phyloP scores from a whole-genome alignment of 1,284 basidiomycete genomes.

The Rhodotorula sp. region DNA sequence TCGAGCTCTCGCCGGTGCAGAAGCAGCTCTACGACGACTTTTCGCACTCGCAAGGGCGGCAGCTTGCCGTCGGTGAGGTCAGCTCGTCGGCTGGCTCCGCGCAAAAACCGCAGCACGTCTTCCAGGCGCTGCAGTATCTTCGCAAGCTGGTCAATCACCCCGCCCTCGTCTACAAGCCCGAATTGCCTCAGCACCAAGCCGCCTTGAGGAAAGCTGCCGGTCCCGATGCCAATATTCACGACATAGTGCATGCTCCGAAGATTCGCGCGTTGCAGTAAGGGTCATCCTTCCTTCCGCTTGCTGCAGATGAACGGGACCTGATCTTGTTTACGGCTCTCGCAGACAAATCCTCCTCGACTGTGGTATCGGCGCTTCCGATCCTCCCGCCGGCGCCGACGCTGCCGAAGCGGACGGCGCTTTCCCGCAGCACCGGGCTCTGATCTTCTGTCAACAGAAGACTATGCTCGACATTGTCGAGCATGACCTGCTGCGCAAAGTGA shows the following conservation, averaged over 20 bases:
- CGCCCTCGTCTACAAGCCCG: slow-evolving; percentile 74
- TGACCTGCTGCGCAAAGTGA: slow-evolving; percentile 83
- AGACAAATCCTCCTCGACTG: slow-evolving; percentile 93
- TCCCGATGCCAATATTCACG: slow-evolving; percentile 55
- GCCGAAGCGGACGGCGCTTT: slow-evolving; percentile 52
- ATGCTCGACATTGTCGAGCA: slow-evolving; percentile 98
- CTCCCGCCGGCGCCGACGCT: slow-evolving; percentile 50
- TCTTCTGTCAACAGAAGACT: slow-evolving; percentile 99
- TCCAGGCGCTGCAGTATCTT: slow-evolving; percentile 94
- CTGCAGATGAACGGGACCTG: not conserved
- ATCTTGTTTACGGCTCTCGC: slow-evolving; percentile 5
- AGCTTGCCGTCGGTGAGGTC: slow-evolving; percentile 59
- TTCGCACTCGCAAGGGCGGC: slow-evolving; percentile 63
- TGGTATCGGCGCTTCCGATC: slow-evolving; percentile 72
- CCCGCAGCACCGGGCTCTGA: slow-evolving; percentile 87
- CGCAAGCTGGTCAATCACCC: slow-evolving; percentile 98
- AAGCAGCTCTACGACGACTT: slow-evolving; percentile 92
- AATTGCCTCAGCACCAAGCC: slow-evolving; percentile 59
- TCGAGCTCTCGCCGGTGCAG: slow-evolving; percentile 92
- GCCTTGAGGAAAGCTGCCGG: slow-evolving; percentile 58
- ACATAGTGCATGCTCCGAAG: slow-evolving; percentile 91
- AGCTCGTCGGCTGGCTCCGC: slow-evolving; percentile 48
- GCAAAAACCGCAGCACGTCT: slow-evolving; percentile 73
- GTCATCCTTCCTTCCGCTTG: slow-evolving; percentile 5
- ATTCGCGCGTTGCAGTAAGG: slow-evolving; percentile 80